A percentile compares a stretch with the other conserved stretches of the same genome.
These are phyloP conservation scores for Paspalum vaginatum DNA, from an alignment of 176 grass and related monocot species.

Conservation along the genomic window DNA sequence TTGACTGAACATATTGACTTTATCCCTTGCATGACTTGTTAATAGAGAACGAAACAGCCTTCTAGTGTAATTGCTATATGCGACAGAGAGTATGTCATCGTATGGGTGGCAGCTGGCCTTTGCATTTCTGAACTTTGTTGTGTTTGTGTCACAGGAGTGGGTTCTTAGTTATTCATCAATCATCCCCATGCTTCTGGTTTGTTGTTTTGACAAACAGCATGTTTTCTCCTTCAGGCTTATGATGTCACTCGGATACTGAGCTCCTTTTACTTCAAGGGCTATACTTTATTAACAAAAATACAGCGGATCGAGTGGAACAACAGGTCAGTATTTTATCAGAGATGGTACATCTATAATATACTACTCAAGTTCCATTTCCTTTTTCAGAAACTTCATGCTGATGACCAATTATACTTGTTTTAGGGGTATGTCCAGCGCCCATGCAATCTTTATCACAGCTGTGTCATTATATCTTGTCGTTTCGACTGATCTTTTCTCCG, in stretches of 20 bases:
- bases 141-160: slow-evolving; percentile 4
- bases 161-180: slow-evolving; percentile 26
- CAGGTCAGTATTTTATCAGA: slow-evolving; percentile 61
- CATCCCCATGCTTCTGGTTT: slow-evolving; percentile 20
- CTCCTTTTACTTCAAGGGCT: slow-evolving; percentile 81
- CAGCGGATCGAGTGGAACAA: slow-evolving; percentile 98
- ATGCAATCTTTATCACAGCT: slow-evolving; percentile 84
- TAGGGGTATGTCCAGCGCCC: slow-evolving; percentile 94
- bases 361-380: not conserved
- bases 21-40: not conserved
- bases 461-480: slow-evolving; percentile 77
- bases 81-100: not conserved
- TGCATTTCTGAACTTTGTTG: slow-evolving; percentile 15
- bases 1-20: not conserved
- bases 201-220: slow-evolving; percentile 27
- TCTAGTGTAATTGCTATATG: slow-evolving; percentile 4
- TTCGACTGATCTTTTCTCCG: slow-evolving; percentile 89
- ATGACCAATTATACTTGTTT: slow-evolving; percentile 50
- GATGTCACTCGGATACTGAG: slow-evolving; percentile 70
- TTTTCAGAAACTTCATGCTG: slow-evolving; percentile 23
- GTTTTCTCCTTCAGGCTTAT: slow-evolving; percentile 64
- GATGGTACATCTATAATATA: slow-evolving; percentile 21
- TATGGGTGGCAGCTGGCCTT: slow-evolving; percentile 1
- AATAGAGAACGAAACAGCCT: not conserved
- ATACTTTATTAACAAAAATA: slow-evolving; percentile 80